These are phyloP conservation scores for Agaricus sinodeliciosus DNA, from an alignment of 768 basidiomycete species.

Conservation along the genomic window DNA sequence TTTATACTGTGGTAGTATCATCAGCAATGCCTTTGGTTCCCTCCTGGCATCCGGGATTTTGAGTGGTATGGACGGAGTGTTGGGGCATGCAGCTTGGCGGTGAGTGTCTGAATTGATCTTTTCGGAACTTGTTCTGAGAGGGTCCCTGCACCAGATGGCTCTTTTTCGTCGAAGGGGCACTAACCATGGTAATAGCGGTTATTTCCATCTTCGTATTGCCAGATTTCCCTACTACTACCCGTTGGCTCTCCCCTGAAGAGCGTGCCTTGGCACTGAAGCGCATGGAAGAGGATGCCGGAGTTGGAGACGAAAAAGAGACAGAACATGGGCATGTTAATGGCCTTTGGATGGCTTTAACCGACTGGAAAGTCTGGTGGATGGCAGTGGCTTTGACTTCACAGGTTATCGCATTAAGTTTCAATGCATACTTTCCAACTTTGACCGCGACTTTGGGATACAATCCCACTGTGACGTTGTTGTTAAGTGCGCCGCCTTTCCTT, in stretches of 20 bases:
- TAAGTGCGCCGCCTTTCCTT: constrained; percentile 79
- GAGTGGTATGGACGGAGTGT: constrained; percentile 63
- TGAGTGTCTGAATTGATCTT: constrained; percentile 22
- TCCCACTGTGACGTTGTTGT: constrained; percentile 57
- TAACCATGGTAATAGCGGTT: constrained; percentile 52
- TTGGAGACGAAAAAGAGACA: constrained; percentile 41
- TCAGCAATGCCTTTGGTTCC: constrained; percentile 83
- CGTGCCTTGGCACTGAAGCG: constrained; percentile 52
- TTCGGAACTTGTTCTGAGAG: not conserved
- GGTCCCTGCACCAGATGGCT: constrained; percentile 49
- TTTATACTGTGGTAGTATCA: constrained; percentile 68
- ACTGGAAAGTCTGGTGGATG: constrained; percentile 86
- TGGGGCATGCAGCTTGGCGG: constrained; percentile 79
- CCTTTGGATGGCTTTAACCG: constrained; percentile 55
- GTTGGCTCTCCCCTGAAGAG: constrained; percentile 62
- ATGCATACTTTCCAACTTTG: constrained; percentile 76
- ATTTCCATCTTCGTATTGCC: constrained; percentile 65
- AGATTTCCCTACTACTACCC: constrained; percentile 67
- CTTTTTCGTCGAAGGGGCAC: constrained; percentile 66
- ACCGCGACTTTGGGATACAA: constrained; percentile 66
- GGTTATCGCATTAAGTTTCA: constrained; percentile 65
- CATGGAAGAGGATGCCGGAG: constrained; percentile 61
- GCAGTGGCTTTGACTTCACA: constrained; percentile 54
- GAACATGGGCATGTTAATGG: constrained; percentile 36
- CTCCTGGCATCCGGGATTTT: constrained; percentile 79